Conservation (phyloP, 345 rosid species). For the Eucalyptus marginata region DNA sequence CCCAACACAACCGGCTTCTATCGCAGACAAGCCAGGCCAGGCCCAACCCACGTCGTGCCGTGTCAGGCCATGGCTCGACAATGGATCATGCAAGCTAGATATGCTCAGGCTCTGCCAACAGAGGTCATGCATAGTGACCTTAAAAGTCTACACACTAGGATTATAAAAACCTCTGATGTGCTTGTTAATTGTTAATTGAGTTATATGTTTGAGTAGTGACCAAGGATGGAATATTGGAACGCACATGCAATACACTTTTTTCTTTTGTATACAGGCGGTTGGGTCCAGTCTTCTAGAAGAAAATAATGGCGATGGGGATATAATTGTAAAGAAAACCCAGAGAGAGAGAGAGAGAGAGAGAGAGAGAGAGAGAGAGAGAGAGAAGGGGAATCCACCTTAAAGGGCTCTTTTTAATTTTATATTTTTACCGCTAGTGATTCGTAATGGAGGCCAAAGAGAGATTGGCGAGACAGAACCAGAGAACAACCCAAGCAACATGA, state of each 20-base stretch:
- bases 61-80: background rate
- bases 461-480: background rate
- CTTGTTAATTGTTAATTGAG: background rate
- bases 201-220: background rate
- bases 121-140: background rate
- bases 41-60: background rate
- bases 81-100: background rate
- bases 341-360: no score
- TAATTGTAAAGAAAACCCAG: no score
- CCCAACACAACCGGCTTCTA: background rate
- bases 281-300: background rate
- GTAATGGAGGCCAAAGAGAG: background rate
- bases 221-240: no score
- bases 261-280: background rate
- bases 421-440: background rate
- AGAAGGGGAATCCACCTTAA: background rate
- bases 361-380: no score
- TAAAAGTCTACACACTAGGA: background rate
- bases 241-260: no score
- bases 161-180: background rate
- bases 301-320: background rate
- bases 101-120: background rate
- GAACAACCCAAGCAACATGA: background rate
- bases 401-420: background rate
- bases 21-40: background rate